Base-by-base conservation (phyloP, 495 filamentous ascomycete genomes). In the Penicillium verhagenii region DNA sequence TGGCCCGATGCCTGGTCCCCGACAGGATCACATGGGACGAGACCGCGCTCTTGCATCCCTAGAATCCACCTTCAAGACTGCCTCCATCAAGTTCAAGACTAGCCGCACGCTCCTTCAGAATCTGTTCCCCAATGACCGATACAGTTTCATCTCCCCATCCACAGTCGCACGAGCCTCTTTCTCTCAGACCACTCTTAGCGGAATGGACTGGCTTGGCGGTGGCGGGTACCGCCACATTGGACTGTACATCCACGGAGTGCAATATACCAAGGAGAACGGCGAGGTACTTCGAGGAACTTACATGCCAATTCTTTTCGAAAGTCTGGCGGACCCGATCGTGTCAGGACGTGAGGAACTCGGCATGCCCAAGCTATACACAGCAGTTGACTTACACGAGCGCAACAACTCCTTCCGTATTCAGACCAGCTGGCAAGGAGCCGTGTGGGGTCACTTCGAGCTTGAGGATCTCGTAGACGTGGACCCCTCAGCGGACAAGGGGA, bases 91-190 rank as follows among this genome's bases (percentile, higher is more conserved):
- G 26, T 85, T 86, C 72, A 79, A 73, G 40, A 82, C 82, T 1
- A 83, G 79, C 21, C 64, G 78, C 1, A 85, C 82, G 0, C 64
- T 82, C n/a, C 73, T 86, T 0, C 74, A 83, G 47, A 82, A 81
- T 25, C 64, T 84, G 0, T 77, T 85, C 37, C 81, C 67, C 67
- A 47, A 70, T 54, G 28, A 68, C 35, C 50, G 61, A 23, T 75
- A 75, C 44, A 63, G 67, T 10, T 85, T 84, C 63, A 74, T 63
- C 10, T 66, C 57, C 9, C 74, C 76, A 0, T 75, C 68, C 23
- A 82, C 81, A 0, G 71, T 80, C 0, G 78, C 75, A 18, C 73
- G 72, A 24, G 82, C 82, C 2, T 76, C 65, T 40, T 77, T 83
- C 63, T 73, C 67, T 2, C 66, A 71, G 29, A 80, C 76, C 6